phyloP scores from a whole-genome alignment of 495 filamentous ascomycete genomes.

The Amorphotheca resinae region DNA sequence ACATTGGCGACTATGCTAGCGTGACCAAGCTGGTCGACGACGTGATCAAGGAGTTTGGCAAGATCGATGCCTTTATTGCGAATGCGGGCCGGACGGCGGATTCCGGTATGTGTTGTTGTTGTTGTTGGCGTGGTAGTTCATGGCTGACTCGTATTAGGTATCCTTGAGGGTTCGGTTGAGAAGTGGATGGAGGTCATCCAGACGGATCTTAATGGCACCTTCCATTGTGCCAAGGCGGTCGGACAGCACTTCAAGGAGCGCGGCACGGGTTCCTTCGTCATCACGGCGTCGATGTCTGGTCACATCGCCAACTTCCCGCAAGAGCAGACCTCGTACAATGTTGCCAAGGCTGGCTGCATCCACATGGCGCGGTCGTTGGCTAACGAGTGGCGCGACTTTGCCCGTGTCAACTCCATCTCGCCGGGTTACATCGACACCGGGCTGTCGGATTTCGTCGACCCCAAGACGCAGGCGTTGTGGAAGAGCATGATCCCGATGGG shows the following conservation, averaged over 20 bases:
- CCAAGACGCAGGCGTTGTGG: constrained; percentile 62
- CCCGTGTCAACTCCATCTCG: constrained; percentile 60
- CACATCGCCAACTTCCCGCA: constrained; percentile 64
- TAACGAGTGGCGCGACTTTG: constrained; percentile 70
- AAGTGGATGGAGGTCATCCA: constrained; percentile 58
- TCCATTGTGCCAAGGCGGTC: constrained; percentile 57
- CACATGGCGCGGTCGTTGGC: constrained; percentile 44
- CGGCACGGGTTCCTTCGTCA: constrained; percentile 47
- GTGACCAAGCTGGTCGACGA: constrained; percentile 35
- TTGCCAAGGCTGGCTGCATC: constrained; percentile 53
- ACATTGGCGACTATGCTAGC: constrained; percentile 38
- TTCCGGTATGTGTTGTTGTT: constrained; percentile 24
- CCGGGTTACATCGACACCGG: constrained; percentile 75
- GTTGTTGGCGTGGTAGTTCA: background rate
- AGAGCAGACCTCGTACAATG: constrained; percentile 72
- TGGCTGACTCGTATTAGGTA: constrained; percentile 5
- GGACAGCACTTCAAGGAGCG: constrained; percentile 51
- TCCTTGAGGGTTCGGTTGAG: constrained; percentile 50
- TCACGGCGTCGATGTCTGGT: constrained; percentile 56
- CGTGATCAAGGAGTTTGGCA: constrained; percentile 49
- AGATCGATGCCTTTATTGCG: constrained; percentile 55
- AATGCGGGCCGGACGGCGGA: constrained; percentile 57
- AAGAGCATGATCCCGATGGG: constrained; percentile 67
- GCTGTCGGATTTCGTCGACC: constrained; percentile 59
- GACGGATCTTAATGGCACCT: constrained; percentile 50